A percentile compares a stretch with the other conserved stretches of the same genome.
These are phyloP conservation scores for Collybia sp. DNA, from an alignment of 768 basidiomycete species.

Conservation along the genomic window DNA sequence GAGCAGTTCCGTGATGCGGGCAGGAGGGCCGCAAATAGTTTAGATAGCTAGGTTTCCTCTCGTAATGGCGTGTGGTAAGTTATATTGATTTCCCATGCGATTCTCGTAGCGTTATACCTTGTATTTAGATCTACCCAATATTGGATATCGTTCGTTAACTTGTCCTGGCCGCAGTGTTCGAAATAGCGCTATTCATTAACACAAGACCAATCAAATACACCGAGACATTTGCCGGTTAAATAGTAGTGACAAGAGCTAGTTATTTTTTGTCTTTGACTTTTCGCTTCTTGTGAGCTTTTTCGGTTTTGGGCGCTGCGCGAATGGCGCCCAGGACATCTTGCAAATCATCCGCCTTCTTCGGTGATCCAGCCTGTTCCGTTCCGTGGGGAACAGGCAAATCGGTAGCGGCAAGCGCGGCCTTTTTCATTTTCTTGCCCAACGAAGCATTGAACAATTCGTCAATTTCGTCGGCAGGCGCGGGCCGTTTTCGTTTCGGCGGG, in stretches of 20 bases:
- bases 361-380: constrained; percentile 6
- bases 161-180: too few relatives aligned
- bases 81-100: not conserved
- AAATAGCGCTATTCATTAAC: too few relatives aligned
- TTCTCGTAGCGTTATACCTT: too few relatives aligned
- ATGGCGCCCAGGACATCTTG: constrained; percentile 57
- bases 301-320: constrained; percentile 46
- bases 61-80: not conserved
- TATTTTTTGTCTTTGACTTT: too few relatives aligned
- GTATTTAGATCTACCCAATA: too few relatives aligned
- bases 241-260: too few relatives aligned
- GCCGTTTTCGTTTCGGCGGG: constrained; percentile 40
- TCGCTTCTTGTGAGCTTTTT: constrained; percentile 27
- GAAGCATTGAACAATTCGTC: constrained; percentile 62
- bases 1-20: constrained; percentile 45
- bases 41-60: not conserved
- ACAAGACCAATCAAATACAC: too few relatives aligned
- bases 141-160: too few relatives aligned
- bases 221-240: too few relatives aligned
- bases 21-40: constrained; percentile 13
- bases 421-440: constrained; percentile 57
- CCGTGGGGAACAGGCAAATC: constrained; percentile 3
- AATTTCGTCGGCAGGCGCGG: constrained; percentile 59
- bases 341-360: constrained; percentile 22
- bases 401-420: constrained; percentile 35